Conservation (phyloP, 345 rosid species). For the Reutealis trisperma region DNA sequence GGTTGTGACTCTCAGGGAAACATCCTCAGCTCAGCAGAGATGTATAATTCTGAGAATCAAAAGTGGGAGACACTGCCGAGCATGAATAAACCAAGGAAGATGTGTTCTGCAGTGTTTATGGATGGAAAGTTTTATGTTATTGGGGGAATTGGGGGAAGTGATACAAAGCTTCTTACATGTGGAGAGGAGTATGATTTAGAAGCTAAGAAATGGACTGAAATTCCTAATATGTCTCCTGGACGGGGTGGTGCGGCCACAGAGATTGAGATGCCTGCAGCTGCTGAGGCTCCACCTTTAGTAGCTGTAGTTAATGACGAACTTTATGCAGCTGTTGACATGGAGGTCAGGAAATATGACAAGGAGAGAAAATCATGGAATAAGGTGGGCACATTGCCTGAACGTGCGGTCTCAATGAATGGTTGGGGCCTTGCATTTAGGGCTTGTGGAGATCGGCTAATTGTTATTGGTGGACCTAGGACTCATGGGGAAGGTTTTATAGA, state of each 20-base stretch:
- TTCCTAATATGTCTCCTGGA: conserved; percentile 79
- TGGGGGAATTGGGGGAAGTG: conserved; percentile 73
- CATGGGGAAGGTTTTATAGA: conserved; percentile 79
- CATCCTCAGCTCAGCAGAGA: conserved; percentile 65
- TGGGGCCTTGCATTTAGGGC: conserved; percentile 98
- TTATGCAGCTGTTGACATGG: conserved; percentile 85
- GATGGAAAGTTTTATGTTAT: conserved; percentile 84
- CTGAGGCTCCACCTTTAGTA: conserved; percentile 88
- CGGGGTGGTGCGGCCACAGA: conserved; percentile 45
- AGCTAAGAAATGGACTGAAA: conserved; percentile 66
- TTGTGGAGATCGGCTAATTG: conserved; percentile 79
- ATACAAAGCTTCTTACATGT: conserved; percentile 57
- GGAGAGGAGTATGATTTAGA: conserved; percentile 84
- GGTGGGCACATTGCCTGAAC: conserved; percentile 78
- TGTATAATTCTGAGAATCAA: conserved; percentile 88
- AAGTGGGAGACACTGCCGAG: conserved; percentile 59
- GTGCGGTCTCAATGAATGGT: conserved; percentile 83
- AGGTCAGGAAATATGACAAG: conserved; percentile 76
- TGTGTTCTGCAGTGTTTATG: conserved; percentile 95
- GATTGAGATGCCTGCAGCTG: conserved; percentile 56
- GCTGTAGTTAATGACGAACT: conserved; percentile 82
- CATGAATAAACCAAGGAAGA: conserved; percentile 84
- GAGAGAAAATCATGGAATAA: conserved; percentile 55
- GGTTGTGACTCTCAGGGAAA: conserved; percentile 73
- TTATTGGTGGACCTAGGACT: conserved; percentile 83